Evolutionary conservation across 2,329 filamentous ascomycete species (phyloP), one percentile per base, ranked within the genome.

Genomic region (Colletotrichum sp.): DNA sequence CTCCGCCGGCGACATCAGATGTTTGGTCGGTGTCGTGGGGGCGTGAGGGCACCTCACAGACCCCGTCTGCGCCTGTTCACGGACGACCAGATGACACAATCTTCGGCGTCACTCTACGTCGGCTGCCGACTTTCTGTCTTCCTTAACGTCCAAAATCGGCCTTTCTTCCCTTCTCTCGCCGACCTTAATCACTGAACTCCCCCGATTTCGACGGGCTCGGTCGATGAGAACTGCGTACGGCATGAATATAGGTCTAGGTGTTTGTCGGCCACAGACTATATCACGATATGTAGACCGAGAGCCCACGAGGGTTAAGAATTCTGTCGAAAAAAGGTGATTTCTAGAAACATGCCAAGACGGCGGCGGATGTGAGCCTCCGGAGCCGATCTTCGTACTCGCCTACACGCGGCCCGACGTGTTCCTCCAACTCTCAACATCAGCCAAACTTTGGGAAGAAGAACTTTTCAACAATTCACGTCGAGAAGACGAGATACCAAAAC

Each of bases 401-500:
- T 21, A 21, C 44, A 21, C n/a, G 44, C n/a, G n/a, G 44, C n/a
- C 44, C 44, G 44, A 12, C 44, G 1, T 49, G 36, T 39, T 44
- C 16, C 36, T 44, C 36, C 7, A 0, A n/a, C 39, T n/a, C 44
- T 52, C n/a, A 21, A 21, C 6, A 52, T 52, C 12, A 52, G 44
- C 44, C 44, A 7, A 52, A 52, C 44, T 6, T 52, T 52, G 39
- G 2, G 1, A 2, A 44, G 16, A 18, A 8, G 5, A 44, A 44
- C n/a, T 6, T 3, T 44, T 44, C 16, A 44, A 0, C 0, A 3
- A 18, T 44, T 1, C 8, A 18, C 16, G 8, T 44, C 16, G 16
- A 18, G 12, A 0, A 36, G 34, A 16, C 2, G 34, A 36, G 34
- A 36, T 5, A 36, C 34, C 34, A 8, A 36, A 13, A 36, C 2